Evolutionary conservation across 331 rosid species (phyloP), one percentile per base, ranked within the genome.

Genomic region (Rhamnella rubrinervis): DNA sequence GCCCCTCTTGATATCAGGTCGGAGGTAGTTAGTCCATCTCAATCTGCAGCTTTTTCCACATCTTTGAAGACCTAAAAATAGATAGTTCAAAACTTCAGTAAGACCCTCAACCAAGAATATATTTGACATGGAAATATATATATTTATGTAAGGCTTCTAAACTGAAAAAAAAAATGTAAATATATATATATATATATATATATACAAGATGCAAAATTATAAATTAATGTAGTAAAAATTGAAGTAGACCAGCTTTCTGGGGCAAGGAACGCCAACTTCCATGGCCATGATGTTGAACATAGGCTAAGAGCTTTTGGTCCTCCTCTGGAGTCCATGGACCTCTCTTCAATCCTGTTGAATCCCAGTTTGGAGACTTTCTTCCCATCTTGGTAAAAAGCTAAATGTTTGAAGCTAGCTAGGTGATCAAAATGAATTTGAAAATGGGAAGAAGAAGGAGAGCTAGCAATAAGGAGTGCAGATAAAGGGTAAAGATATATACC

Each of bases 1-100:
- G 61, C 82, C 82, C 49, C 82, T 78, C 61, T 72, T 78, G n/a
- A 78, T 78, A 61, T 66, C 82, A 44, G 82, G 82, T 51, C 77
- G 67, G 0, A 78, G 71, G 26, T 78, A 78, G 56, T 78, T 78
- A 61, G 53, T 78, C 82, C 82, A 78, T 63, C 82, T 72, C 5
- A 78, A 51, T 61, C 82, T 78, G 57, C 82, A 78, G 66, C 82
- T 78, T 56, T 78, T 78, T 21, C 82, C 79, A 21, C 79, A 79
- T 74, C 83, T 73, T 69, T 73, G 71, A 17, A 79, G 67, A 19
- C 79, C 83, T 78, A 25, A 8, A 15, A 5, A 15, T n/a, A 20
- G 15, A 52, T 18, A 44, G 23, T 2, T 25, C 20, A 53, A 17
- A 6, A n/a, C 3, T 18, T 18, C 20, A 9, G 6, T 53, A 9